Conservation (phyloP, 148 eudicot species). For the Heliamphora exappendiculata region DNA sequence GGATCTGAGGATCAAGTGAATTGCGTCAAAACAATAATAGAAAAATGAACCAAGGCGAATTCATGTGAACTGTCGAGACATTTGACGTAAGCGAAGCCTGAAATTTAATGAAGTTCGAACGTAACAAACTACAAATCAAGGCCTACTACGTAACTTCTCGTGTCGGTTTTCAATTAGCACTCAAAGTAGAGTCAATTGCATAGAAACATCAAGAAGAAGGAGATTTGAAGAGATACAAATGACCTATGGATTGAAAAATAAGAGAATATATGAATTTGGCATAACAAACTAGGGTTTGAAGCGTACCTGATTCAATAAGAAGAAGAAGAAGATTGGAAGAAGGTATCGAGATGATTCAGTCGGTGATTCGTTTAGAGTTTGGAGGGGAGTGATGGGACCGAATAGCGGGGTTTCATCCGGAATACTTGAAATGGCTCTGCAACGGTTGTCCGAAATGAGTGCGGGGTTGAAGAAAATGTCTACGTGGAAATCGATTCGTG, state of each 20-base stretch:
- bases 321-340: neutral
- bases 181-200: too few relatives aligned
- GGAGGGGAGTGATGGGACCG: neutral
- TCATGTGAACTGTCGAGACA: too few relatives aligned
- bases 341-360: neutral
- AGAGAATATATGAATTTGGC: neutral
- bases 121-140: neutral
- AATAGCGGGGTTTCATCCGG: neutral
- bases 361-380: neutral
- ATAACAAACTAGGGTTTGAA: neutral
- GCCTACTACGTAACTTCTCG: too few relatives aligned
- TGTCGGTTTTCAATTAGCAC: too few relatives aligned
- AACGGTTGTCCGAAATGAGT: neutral
- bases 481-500: too few relatives aligned
- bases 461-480: too few relatives aligned
- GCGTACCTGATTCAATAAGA: neutral
- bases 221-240: neutral
- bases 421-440: neutral
- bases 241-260: neutral
- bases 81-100: neutral
- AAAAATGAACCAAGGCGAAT: too few relatives aligned
- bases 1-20: too few relatives aligned
- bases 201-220: neutral
- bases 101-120: neutral
- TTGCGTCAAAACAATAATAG: too few relatives aligned